Evolutionary conservation across 2,329 filamentous ascomycete species (phyloP).

Genomic region (Eutypa lata): DNA sequence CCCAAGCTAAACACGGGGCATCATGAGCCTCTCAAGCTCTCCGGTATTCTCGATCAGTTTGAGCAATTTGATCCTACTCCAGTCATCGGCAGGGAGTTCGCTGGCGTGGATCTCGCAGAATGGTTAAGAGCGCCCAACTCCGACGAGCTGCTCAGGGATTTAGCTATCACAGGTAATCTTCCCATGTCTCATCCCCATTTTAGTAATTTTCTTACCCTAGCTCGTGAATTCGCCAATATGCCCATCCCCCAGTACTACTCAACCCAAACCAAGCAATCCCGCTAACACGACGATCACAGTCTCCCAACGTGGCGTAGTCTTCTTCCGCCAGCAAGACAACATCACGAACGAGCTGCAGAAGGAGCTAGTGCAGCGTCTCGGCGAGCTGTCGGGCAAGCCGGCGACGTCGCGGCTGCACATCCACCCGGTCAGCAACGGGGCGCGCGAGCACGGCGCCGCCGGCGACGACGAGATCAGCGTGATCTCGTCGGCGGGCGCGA

Average conservation of each 20-base stretch:
- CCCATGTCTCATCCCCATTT: neutral
- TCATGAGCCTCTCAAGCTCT: conserved; percentile 42
- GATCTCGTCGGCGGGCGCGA: conserved; percentile 56
- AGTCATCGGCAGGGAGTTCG: conserved; percentile 59
- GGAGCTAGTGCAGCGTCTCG: conserved; percentile 58
- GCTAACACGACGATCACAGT: too few species aligned
- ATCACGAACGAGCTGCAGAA: conserved; percentile 64
- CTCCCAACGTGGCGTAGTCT: conserved; percentile 66
- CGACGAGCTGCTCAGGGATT: conserved; percentile 61
- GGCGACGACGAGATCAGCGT: conserved; percentile 60
- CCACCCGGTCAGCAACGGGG: conserved; percentile 54
- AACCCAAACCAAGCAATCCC: too few species aligned
- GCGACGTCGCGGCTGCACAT: conserved; percentile 55
- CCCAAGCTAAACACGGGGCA: conserved; percentile 22
- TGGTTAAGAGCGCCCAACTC: conserved; percentile 59
- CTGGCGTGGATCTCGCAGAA: conserved; percentile 57
- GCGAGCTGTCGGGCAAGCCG: conserved; percentile 56
- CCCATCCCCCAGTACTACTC: too few species aligned
- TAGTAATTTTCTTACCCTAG: conserved; percentile 1
- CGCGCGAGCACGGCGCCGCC: conserved; percentile 49
- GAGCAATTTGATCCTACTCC: conserved; percentile 59
- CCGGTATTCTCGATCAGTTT: conserved; percentile 48
- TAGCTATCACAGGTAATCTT: conserved; percentile 61
- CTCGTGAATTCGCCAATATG: too few species aligned
- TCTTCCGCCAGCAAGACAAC: conserved; percentile 63